Conservation (phyloP, 2,329 filamentous ascomycete genomes). For the Hymenoscyphus fraxineus region DNA sequence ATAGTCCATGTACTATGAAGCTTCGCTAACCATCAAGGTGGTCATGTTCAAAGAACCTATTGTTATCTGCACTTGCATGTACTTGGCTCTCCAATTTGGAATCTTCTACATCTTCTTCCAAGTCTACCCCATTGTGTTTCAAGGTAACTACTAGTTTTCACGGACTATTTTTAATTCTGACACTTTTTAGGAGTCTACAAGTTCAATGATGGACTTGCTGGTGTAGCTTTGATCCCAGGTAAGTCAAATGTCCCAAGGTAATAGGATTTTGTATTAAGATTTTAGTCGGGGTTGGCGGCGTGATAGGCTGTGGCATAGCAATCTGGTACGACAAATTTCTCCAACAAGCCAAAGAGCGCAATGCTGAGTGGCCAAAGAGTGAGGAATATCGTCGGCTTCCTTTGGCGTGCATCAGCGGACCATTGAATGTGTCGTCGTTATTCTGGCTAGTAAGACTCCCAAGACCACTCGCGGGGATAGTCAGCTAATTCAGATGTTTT, state of each 20-base stretch:
- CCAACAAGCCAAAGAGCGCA: constrained; percentile 45
- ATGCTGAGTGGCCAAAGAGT: constrained; percentile 46
- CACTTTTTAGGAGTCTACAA: background rate
- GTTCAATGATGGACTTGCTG: constrained; percentile 1
- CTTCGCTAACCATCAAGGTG: background rate
- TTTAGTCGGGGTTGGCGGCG: constrained; percentile 39
- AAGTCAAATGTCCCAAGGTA: background rate
- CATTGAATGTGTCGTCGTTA: constrained; percentile 40
- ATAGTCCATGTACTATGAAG: background rate
- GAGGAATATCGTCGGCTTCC: constrained; percentile 49
- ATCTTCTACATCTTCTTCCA: constrained; percentile 62
- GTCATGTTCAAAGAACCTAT: constrained; percentile 57
- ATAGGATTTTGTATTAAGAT: background rate
- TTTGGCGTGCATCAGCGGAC: constrained; percentile 1
- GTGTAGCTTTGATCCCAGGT: background rate
- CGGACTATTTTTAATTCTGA: background rate
- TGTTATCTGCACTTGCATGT: constrained; percentile 56
- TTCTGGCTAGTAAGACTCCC: constrained; percentile 44
- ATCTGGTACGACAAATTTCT: constrained; percentile 47
- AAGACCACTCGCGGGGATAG: background rate
- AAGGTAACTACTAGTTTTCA: constrained; percentile 25
- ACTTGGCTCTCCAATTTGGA: constrained; percentile 56
- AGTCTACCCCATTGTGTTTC: constrained; percentile 59
- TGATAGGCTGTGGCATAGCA: constrained; percentile 47
- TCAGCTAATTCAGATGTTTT: background rate